A percentile compares a stretch with the other conserved stretches of the same genome.
Evolutionary conservation across 2,329 filamentous ascomycete species (phyloP).

Genomic region (Magnaporthiopsis rhizophila): DNA sequence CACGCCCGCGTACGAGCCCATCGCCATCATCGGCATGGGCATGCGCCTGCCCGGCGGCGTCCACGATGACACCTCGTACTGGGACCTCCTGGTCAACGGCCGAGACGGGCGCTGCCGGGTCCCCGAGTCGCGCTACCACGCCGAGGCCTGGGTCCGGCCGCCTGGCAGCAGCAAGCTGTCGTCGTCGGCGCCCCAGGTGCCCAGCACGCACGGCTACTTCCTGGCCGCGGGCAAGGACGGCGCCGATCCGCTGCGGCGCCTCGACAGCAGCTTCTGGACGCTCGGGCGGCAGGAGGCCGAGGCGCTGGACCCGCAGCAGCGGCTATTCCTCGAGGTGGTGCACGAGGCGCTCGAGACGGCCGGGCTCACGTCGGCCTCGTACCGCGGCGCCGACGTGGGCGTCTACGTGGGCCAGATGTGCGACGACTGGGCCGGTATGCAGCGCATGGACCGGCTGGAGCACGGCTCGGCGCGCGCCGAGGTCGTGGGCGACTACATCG

Average conservation of each 20-base stretch:
- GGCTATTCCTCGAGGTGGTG: conserved; percentile 10
- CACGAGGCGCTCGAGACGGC: conserved; percentile 15
- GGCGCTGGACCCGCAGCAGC: conserved; percentile 18
- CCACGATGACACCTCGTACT: conserved; percentile 18
- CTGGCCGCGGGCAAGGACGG: conserved; percentile 12
- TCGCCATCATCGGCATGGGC: conserved; percentile 26
- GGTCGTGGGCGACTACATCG: conserved; percentile 35
- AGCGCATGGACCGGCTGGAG: background rate
- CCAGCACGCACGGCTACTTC: conserved; percentile 20
- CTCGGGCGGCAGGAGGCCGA: conserved; percentile 21
- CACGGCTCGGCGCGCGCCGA: background rate
- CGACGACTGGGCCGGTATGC: conserved; percentile 13
- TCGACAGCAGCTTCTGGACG: conserved; percentile 25
- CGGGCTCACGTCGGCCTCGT: conserved; percentile 10
- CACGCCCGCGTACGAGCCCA: conserved; percentile 11
- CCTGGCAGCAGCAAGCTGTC: conserved; percentile 5
- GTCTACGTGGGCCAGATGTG: conserved; percentile 16
- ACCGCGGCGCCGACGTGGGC: conserved; percentile 15
- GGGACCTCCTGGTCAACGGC: conserved; percentile 24
- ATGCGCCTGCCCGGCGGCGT: conserved; percentile 24
- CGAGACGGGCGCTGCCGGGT: conserved; percentile 17
- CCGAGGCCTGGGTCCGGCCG: conserved; percentile 13
- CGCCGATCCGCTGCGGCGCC: conserved; percentile 16
- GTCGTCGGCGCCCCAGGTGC: conserved; percentile 9
- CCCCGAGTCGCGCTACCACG: conserved; percentile 20